These are phyloP conservation scores for Areca catechu DNA, from an alignment of 176 grass and related monocot species.

Conservation along the genomic window DNA sequence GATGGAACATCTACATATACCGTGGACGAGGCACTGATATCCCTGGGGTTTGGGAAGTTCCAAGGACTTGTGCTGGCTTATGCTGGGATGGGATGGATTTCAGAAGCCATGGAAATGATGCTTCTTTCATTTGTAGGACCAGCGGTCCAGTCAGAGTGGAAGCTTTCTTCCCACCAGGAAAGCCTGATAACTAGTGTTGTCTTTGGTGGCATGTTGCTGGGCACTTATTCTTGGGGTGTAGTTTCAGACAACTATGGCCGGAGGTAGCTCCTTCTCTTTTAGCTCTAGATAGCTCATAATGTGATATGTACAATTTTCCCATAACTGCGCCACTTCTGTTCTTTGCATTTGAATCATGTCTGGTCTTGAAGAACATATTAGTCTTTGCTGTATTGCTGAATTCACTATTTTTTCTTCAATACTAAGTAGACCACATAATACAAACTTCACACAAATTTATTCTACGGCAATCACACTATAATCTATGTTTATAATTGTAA, in stretches of 20 bases:
- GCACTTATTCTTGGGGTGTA: slow-evolving; percentile 85
- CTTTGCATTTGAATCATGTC: not conserved
- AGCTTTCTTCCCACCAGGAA: slow-evolving; percentile 68
- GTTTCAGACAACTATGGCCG: slow-evolving; percentile 89
- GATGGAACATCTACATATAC: slow-evolving; percentile 56
- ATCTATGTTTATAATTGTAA: no score
- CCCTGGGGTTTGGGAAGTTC: slow-evolving; percentile 87
- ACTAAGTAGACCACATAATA: no score
- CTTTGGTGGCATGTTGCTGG: slow-evolving; percentile 87
- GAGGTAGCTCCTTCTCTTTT: slow-evolving; percentile 39
- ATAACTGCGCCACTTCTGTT: slow-evolving; percentile 3
- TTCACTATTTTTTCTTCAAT: no score
- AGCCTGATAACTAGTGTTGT: slow-evolving; percentile 91
- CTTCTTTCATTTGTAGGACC: slow-evolving; percentile 91
- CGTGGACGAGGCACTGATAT: slow-evolving; percentile 74
- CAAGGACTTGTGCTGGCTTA: slow-evolving; percentile 81
- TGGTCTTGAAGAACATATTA: no score
- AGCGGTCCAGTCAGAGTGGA: slow-evolving; percentile 80
- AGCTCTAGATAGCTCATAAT: not conserved
- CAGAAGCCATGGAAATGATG: slow-evolving; percentile 99
- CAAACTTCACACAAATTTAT: no score
- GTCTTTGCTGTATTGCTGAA: no score
- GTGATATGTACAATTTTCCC: not conserved
- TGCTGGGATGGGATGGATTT: slow-evolving; percentile 89
- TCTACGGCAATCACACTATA: no score